phyloP scores from a whole-genome alignment of 306 rosid genomes.

The Sphenostylis stenocarpa region DNA sequence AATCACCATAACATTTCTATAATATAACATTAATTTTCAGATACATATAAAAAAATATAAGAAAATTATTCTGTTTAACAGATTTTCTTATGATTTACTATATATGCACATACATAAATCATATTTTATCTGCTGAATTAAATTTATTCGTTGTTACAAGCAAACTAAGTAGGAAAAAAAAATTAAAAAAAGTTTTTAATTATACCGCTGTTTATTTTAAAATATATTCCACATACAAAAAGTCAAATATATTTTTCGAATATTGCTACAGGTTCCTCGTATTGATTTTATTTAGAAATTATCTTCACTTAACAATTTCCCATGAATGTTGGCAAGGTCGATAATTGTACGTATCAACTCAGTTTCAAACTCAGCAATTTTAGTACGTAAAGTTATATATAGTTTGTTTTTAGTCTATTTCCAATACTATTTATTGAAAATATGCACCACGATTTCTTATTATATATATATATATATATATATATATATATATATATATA shows the following conservation, averaged over 20 bases:
- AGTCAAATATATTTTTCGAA: not conserved
- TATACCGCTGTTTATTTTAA: too few species aligned
- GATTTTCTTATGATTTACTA: too few species aligned
- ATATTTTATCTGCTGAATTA: too few species aligned
- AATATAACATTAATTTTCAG: too few species aligned
- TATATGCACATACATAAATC: too few species aligned
- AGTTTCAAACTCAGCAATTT: slow-evolving; percentile 19
- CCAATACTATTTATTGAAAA: not conserved
- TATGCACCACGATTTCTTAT: not conserved
- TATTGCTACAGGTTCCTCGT: not conserved
- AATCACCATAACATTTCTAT: too few species aligned
- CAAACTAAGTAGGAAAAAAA: not conserved
- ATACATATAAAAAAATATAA: too few species aligned
- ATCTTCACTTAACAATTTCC: not conserved
- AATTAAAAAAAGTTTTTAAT: too few species aligned
- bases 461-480: too few species aligned
- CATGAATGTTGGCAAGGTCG: not conserved
- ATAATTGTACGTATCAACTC: not conserved
- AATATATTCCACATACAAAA: too few species aligned
- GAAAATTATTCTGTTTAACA: too few species aligned
- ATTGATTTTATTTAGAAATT: not conserved
- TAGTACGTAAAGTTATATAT: slow-evolving; percentile 38
- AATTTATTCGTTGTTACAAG: not conserved
- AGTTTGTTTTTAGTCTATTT: slow-evolving; percentile 29
- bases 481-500: too few species aligned